Evolutionary conservation across 805 yeast genomes (phyloP).

Genomic region (Alloascoidea africana): DNA sequence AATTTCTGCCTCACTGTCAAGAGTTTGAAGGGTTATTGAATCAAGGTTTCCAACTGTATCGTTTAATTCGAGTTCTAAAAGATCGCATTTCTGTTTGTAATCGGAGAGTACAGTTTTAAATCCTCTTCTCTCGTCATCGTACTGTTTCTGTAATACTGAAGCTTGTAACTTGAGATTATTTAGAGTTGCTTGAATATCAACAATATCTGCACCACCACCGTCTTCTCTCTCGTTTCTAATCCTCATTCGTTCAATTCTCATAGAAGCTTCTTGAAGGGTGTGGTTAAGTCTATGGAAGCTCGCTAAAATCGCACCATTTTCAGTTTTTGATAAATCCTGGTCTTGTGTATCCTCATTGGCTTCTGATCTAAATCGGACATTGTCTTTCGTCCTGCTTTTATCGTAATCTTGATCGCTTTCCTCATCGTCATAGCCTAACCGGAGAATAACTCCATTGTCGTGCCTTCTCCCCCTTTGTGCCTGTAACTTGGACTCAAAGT

Average conservation of each 20-base stretch:
- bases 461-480: not conserved
- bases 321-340: not conserved
- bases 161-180: not conserved
- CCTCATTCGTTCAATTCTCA: not conserved
- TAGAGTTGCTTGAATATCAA: not conserved
- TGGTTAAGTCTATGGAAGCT: not conserved
- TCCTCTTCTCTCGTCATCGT: not conserved
- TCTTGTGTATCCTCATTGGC: too few species aligned
- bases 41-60: slow-evolving; percentile 16
- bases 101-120: slow-evolving; percentile 8
- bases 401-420: not conserved
- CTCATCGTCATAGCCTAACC: too few species aligned
- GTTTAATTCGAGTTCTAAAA: slow-evolving; percentile 16
- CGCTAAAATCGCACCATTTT: not conserved
- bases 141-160: not conserved
- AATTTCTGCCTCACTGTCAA: slow-evolving; percentile 18
- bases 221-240: not conserved
- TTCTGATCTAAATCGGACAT: too few species aligned
- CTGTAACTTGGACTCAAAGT: not conserved
- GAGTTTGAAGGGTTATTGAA: slow-evolving; percentile 20
- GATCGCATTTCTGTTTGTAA: slow-evolving; percentile 15
- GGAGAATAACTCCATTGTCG: too few species aligned
- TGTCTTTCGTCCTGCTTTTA: not conserved
- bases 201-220: not conserved
- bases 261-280: not conserved